Base-by-base conservation (phyloP, 1,284 basidiomycete genomes). In the Rhodotorula sp. region DNA sequence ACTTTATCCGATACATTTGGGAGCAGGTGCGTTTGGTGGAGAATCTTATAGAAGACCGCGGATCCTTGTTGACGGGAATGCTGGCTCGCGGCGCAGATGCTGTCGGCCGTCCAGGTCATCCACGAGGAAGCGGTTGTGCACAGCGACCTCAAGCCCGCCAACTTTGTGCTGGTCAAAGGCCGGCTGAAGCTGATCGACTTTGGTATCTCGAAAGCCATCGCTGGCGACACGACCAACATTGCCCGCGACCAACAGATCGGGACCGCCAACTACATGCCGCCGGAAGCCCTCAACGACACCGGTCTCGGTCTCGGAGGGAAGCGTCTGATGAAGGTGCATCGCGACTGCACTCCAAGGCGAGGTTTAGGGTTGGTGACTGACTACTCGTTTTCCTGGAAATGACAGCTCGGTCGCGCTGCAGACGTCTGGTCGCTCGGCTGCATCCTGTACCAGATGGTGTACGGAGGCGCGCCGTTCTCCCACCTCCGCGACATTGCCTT, bases 391-490 rank as follows among this genome's bases (percentile, higher is more conserved):
- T 6, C 14, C 14, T 37, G 20, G 18, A 6, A 29, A 37, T 0
- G 37, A 10, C 56, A 79, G 77, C 77, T 79, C 66, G 79, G 79
- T 29, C 73, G 79, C 58, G 93, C 93, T 68, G 91, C 92, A 60
- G 95, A 99, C 81, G 86, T 96, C n/a, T 99, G 96, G 96, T 92
- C 95, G 24, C 84, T 98, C 24, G 96, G 95, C 1, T 98, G 95
- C 81, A 92, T 98, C 66, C 82, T 99, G 48, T 98, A 91, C 82
- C 95, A 98, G 81, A 95, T 98, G 89, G 90, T 98, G 49, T 90
- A 93, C 69, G 94, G 94, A 53, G 87, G 86, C 67, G 93, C 94
- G 69, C 91, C 95, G 5, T 99, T 99, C 82, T 87, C 90, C 70
- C 89, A 89, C 45, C 84, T 93, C 20, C 89, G 89, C 2, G 91